Conservation (phyloP, 306 rosid species). For the Pyrus bretschneideri region DNA sequence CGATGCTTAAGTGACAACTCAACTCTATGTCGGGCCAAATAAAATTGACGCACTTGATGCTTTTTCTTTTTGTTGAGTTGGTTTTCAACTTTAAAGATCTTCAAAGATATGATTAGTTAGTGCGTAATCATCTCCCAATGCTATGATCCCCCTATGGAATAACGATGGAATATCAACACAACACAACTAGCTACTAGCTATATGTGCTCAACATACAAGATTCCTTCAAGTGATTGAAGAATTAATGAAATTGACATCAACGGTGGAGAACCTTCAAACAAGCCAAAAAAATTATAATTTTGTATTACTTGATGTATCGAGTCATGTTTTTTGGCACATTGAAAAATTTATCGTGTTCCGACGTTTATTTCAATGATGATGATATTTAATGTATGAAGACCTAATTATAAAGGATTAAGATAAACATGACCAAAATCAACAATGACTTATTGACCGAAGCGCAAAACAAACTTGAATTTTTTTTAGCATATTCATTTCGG, state of each 20-base stretch:
- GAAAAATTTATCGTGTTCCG: too few relatives aligned
- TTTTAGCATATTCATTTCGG: too few relatives aligned
- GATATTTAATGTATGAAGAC: too few relatives aligned
- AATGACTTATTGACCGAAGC: too few relatives aligned
- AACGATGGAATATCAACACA: conserved; percentile 17
- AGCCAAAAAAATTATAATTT: neutral
- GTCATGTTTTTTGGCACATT: too few relatives aligned
- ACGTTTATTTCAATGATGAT: too few relatives aligned
- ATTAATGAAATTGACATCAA: conserved; percentile 24
- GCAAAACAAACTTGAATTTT: too few relatives aligned
- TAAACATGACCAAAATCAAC: too few relatives aligned
- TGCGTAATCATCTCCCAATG: neutral
- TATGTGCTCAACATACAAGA: neutral
- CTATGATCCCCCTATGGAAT: neutral
- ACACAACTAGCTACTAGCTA: neutral
- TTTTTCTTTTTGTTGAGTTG: conserved; percentile 3
- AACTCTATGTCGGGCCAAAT: neutral
- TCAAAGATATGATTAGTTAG: conserved; percentile 33
- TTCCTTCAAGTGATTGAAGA: conserved; percentile 4
- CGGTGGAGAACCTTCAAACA: neutral
- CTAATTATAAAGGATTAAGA: too few relatives aligned
- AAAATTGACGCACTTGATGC: neutral
- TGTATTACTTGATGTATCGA: too few relatives aligned
- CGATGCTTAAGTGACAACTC: neutral
- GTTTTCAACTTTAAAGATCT: conserved; percentile 31